Conservation (phyloP, 768 basidiomycete genomes). For the Boletus vinaceobasis region DNA sequence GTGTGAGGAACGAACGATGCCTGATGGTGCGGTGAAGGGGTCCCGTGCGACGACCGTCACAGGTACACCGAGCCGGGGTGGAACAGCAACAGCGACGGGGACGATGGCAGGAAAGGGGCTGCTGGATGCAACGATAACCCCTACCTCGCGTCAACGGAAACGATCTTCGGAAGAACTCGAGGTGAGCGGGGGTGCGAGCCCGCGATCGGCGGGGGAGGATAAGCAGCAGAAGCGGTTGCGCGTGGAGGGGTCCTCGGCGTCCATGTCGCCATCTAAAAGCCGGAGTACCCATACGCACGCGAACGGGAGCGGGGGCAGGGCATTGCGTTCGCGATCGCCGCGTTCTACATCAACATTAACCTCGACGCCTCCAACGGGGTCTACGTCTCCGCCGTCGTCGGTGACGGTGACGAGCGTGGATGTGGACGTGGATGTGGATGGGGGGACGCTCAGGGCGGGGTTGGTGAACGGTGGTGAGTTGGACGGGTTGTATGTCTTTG, state of each 20-base stretch:
- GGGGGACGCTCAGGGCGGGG: constrained; percentile 24
- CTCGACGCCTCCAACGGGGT: constrained; percentile 7
- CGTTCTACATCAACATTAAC: constrained; percentile 4
- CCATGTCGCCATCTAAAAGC: constrained; percentile 6
- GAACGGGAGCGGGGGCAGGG: neutral
- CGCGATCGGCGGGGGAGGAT: constrained; percentile 13
- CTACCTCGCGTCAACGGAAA: constrained; percentile 36
- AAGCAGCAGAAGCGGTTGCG: constrained; percentile 30
- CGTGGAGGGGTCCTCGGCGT: constrained; percentile 14
- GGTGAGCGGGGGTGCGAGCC: constrained; percentile 2
- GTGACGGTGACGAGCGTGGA: constrained; percentile 18
- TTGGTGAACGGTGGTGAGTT: constrained; percentile 30
- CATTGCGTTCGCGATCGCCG: constrained; percentile 4
- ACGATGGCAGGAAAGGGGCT: neutral
- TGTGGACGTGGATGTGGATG: constrained; percentile 17
- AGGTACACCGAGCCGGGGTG: neutral
- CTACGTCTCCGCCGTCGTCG: constrained; percentile 21
- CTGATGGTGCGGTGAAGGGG: neutral
- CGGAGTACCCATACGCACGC: neutral
- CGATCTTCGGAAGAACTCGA: constrained; percentile 52
- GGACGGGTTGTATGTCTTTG: constrained; percentile 33
- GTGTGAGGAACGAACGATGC: constrained; percentile 8
- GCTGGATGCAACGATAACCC: constrained; percentile 4
- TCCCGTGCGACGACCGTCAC: neutral
- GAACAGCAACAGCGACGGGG: neutral